These are phyloP conservation scores for Talaromyces sp. DNA, from an alignment of 2,329 filamentous ascomycete species.

Conservation along the genomic window DNA sequence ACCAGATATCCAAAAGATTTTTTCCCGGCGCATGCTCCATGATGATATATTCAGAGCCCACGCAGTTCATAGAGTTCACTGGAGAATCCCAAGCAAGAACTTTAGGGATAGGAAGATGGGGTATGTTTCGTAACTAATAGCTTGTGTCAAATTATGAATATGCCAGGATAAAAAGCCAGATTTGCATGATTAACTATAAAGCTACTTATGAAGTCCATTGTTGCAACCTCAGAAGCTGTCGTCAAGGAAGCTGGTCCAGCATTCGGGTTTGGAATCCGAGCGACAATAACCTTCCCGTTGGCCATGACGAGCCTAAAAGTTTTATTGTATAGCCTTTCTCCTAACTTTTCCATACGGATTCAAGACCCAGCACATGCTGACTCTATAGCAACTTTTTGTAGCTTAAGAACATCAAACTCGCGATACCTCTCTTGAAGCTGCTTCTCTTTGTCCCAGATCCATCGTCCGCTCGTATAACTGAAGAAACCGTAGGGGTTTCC, in stretches of 20 bases:
- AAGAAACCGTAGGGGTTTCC: conserved; percentile 5
- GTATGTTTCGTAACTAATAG: conserved; percentile 9
- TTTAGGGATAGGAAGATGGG: conserved; percentile 16
- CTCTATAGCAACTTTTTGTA: conserved; percentile 11
- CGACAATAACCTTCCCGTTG: conserved; percentile 16
- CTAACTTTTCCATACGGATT: conserved; percentile 10
- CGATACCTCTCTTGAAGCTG: conserved; percentile 8
- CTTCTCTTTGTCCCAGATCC: conserved; percentile 4
- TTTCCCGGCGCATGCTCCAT: conserved; percentile 25
- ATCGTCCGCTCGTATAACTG: conserved; percentile 6
- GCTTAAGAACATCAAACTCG: conserved; percentile 7
- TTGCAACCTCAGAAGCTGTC: conserved; percentile 14
- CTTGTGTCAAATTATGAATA: not conserved
- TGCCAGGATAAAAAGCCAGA: not conserved
- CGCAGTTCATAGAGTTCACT: conserved; percentile 16
- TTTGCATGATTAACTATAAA: not conserved
- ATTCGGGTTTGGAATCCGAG: conserved; percentile 20
- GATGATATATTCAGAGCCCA: conserved; percentile 24
- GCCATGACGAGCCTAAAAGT: conserved; percentile 19
- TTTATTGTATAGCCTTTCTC: conserved; percentile 13
- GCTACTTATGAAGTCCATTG: conserved; percentile 20
- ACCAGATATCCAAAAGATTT: conserved; percentile 22
- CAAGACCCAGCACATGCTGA: conserved; percentile 6
- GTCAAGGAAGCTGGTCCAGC: conserved; percentile 17
- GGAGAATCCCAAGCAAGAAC: conserved; percentile 16